These are phyloP conservation scores for Cicer chorassanicum DNA, from an alignment of 306 rosid genomes.

Conservation along the genomic window DNA sequence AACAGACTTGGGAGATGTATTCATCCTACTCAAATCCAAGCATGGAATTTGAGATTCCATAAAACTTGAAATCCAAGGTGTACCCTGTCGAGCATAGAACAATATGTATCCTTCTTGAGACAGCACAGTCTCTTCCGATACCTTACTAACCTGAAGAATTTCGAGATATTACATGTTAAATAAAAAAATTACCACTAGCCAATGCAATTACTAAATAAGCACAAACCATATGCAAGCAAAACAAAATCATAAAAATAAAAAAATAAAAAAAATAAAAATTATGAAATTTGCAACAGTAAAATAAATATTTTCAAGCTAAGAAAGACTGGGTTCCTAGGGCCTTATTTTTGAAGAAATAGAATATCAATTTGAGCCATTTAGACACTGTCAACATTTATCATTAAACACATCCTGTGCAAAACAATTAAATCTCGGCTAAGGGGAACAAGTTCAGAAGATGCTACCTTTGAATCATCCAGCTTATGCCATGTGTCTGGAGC, in stretches of 20 bases:
- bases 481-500: conserved; percentile 78
- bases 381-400: not conserved
- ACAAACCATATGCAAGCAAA: conserved; percentile 7
- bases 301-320: not conserved
- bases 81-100: conserved; percentile 76
- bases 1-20: conserved; percentile 74
- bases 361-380: conserved; percentile 3
- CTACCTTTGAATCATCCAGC: conserved; percentile 85
- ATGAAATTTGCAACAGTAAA: not conserved
- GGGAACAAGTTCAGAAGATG: conserved; percentile 1
- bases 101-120: conserved; percentile 86
- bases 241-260: not conserved
- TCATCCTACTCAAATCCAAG: conserved; percentile 38
- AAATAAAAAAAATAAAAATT: not conserved
- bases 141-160: conserved; percentile 68
- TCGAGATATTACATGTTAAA: conserved; percentile 9
- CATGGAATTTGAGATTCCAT: conserved; percentile 42
- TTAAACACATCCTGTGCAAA: not conserved
- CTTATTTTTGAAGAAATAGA: not conserved
- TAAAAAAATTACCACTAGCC: not conserved
- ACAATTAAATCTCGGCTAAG: conserved; percentile 8
- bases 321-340: not conserved
- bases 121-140: conserved; percentile 58
- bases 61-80: conserved; percentile 73
- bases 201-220: conserved; percentile 12